Percentiles rank a stretch among this genome's conserved stretches.
These are phyloP conservation scores for Murraya paniculata DNA, from an alignment of 345 rosid genomes.

Conservation along the genomic window DNA sequence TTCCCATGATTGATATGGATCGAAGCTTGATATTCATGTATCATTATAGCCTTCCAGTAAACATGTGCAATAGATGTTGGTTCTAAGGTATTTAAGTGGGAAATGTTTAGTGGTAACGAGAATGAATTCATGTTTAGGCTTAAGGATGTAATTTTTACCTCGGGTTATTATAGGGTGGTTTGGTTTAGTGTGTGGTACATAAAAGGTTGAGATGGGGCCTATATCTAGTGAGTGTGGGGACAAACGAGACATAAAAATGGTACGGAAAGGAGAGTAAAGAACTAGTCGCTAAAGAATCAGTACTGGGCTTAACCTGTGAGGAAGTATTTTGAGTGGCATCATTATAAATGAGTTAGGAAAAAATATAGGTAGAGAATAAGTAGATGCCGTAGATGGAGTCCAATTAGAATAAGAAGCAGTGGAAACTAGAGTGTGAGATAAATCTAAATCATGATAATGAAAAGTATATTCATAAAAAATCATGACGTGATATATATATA, in stretches of 20 bases:
- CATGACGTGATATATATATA: neutral
- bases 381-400: no score
- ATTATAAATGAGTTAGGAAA: no score
- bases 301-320: no score
- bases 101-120: neutral
- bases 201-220: neutral
- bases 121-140: neutral
- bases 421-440: neutral
- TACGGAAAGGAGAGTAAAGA: no score
- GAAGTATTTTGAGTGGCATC: no score
- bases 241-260: neutral
- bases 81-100: neutral
- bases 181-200: neutral
- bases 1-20: neutral
- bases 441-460: neutral
- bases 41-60: neutral
- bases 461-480: neutral
- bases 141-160: neutral
- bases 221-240: neutral
- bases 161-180: neutral
- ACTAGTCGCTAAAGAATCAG: no score
- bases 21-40: neutral
- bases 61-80: neutral
- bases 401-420: neutral
- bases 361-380: no score